Conservation (phyloP, 768 basidiomycete species). For the Lactifluus pinguis region DNA sequence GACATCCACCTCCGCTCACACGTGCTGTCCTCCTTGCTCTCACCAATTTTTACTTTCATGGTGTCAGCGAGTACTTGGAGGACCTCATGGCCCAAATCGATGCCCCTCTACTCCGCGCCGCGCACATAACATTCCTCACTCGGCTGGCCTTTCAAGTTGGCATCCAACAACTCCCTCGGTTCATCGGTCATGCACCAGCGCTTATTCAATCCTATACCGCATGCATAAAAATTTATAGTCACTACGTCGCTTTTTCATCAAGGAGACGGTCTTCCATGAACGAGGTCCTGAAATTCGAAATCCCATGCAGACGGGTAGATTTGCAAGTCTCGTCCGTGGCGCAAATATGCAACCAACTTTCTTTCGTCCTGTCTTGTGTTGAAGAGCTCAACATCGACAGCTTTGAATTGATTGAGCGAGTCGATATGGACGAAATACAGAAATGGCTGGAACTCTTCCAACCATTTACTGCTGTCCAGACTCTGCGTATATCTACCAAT, state of each 20-base stretch:
- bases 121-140: neutral
- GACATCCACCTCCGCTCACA: too few species aligned
- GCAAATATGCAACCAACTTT: neutral
- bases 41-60: neutral
- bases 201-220: neutral
- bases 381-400: neutral
- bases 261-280: neutral
- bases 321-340: neutral
- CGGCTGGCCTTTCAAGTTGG: neutral
- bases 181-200: neutral
- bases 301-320: neutral
- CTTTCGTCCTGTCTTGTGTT: neutral
- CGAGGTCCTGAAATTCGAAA: neutral
- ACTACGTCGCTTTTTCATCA: neutral
- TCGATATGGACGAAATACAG: neutral
- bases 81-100: neutral
- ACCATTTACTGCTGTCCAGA: neutral
- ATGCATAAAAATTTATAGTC: neutral
- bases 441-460: neutral
- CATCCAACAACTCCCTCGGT: neutral
- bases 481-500: too few species aligned
- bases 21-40: neutral
- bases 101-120: neutral
- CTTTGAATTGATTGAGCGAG: too few species aligned
- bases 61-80: conserved; percentile 2